Base-by-base conservation (phyloP, 106 monocot genomes). In the Posidonia australis region DNA sequence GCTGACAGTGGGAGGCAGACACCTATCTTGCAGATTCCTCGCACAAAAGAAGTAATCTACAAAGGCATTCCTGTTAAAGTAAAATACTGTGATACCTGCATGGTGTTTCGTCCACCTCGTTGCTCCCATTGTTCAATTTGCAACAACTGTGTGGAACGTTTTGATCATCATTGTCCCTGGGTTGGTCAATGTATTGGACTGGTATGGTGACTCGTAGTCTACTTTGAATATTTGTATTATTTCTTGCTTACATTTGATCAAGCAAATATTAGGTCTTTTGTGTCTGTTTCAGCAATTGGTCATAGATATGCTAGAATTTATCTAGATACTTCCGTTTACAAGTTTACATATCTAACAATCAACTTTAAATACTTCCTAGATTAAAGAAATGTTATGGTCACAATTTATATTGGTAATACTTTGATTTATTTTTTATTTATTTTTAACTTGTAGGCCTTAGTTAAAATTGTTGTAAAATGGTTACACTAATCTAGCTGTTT, bases 111-210 rank as follows among this genome's bases (percentile, higher is more conserved):
- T 11, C 71, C 71, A 52, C 71, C 63, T 52, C 71, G 71, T 49
- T 71, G 71, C 16, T 71, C 71, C 51, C 71, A 71, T 63, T 71
- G 71, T 44, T 71, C 71, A 21, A 63, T 71, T 25, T 71, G 71
- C 63, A 71, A 71, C 24, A 71, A 71, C 14, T 71, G 71, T 27
- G 71, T 71, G 51, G 62, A 71, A 43, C 71, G 63, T 25, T 71
- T 71, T 51, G 71, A 71, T 63, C 71, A 71, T 22, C 71, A 71
- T 43, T 71, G 71, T 18, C 71, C 71, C 0, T 71, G 71, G 71
- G 71, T 71, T 71, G 71, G 63, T 13, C 62, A 71, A 52, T 71
- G 71, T n/a, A 63, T 71, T 63, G 71, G 71, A 26, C 49, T 29
- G 71, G 71, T 71, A 70, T 16, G 26, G 1, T 54, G 14, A 6